These are phyloP conservation scores for Vitis hybrid DNA, from an alignment of 177 flowering plant species.

Conservation along the genomic window DNA sequence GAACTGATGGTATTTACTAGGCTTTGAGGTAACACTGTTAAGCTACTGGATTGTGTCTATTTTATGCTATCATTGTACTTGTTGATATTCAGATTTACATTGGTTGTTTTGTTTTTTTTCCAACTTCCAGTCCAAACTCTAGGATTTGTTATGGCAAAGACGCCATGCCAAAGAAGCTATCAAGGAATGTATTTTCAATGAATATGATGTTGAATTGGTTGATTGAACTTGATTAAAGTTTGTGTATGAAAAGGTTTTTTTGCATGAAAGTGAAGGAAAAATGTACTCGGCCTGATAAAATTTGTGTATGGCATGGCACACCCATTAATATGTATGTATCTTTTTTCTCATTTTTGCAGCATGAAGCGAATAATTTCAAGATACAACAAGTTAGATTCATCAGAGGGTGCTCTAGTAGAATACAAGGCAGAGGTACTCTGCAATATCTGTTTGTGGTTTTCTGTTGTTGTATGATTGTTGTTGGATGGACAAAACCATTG, in stretches of 20 bases:
- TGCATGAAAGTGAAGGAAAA: background rate
- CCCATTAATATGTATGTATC: background rate
- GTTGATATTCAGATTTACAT: too few species aligned
- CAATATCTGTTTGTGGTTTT: background rate
- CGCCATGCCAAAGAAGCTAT: too few species aligned
- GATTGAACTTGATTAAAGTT: background rate
- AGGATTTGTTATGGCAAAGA: too few species aligned
- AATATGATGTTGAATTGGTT: background rate
- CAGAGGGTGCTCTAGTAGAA: constrained; percentile 32
- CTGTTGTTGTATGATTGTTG: background rate
- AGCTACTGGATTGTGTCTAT: too few species aligned
- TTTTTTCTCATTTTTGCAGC: constrained; percentile 36
- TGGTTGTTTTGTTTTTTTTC: too few species aligned
- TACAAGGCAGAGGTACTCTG: constrained; percentile 51
- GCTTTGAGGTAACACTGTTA: too few species aligned
- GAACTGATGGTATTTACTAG: too few species aligned
- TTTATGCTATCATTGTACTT: too few species aligned
- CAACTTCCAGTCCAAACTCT: too few species aligned
- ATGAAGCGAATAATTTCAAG: constrained; percentile 64
- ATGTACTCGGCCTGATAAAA: background rate
- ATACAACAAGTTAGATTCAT: constrained; percentile 47
- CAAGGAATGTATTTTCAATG: too few species aligned
- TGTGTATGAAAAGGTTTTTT: background rate
- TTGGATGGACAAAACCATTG: background rate
- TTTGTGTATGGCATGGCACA: background rate